Conservation (phyloP, 1,284 basidiomycete genomes). For the Papiliotrema laurentii region DNA sequence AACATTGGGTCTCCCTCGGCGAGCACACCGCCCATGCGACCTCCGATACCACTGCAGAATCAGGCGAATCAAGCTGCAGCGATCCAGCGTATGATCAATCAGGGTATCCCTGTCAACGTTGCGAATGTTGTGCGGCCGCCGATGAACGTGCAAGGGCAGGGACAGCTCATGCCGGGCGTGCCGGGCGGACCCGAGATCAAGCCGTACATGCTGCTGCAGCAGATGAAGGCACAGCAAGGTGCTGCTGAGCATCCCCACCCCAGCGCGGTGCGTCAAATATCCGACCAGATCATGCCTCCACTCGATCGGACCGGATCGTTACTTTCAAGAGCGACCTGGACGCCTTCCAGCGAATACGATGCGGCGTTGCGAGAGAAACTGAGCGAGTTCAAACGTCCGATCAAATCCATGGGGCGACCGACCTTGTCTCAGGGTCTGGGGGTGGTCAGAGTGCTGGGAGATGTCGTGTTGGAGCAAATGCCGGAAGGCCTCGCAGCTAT, state of each 20-base stretch:
- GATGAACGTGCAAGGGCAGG: too few species aligned
- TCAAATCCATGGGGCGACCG: slow-evolving; percentile 15
- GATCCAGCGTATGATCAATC: slow-evolving; percentile 30
- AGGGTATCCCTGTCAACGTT: slow-evolving; percentile 30
- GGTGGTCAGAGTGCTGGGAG: slow-evolving; percentile 26
- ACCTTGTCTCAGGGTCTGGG: slow-evolving; percentile 28
- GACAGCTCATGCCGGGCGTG: not conserved
- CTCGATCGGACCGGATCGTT: slow-evolving; percentile 23
- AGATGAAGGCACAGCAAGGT: slow-evolving; percentile 9
- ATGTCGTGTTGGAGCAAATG: slow-evolving; percentile 50
- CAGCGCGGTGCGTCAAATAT: slow-evolving; percentile 11
- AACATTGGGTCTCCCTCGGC: slow-evolving; percentile 7
- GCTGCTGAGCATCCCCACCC: slow-evolving; percentile 2
- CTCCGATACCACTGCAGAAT: slow-evolving; percentile 4
- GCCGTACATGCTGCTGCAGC: slow-evolving; percentile 20
- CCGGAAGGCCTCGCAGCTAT: slow-evolving; percentile 51
- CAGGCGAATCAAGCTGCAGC: slow-evolving; percentile 14
- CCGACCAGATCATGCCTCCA: slow-evolving; percentile 3
- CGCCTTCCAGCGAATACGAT: slow-evolving; percentile 30
- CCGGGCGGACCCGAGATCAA: slow-evolving; percentile 11
- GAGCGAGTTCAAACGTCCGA: slow-evolving; percentile 12
- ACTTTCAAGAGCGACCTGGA: slow-evolving; percentile 22
- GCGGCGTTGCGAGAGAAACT: slow-evolving; percentile 24
- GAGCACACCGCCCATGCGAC: slow-evolving; percentile 18
- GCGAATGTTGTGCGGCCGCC: slow-evolving; percentile 2